A percentile compares a stretch with the other conserved stretches of the same genome.
phyloP scores from a whole-genome alignment of 2,329 filamentous ascomycete genomes.

The Fusarium acutatum region DNA sequence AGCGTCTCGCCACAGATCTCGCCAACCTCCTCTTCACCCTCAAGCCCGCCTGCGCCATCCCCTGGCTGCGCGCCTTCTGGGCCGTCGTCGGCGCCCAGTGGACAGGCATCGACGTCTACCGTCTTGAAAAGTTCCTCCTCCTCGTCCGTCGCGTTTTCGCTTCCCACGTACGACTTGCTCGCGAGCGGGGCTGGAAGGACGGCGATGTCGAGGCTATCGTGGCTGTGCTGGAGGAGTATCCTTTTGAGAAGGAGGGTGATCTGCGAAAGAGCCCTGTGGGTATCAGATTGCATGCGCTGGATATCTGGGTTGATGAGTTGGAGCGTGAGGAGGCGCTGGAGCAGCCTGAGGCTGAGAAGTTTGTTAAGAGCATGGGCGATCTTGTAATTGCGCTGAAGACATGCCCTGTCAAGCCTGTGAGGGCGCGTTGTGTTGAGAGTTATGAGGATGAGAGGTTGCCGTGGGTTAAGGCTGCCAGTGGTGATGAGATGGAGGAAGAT shows the following conservation, averaged over 20 bases:
- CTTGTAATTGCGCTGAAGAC: constrained; percentile 65
- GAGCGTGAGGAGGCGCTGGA: constrained; percentile 71
- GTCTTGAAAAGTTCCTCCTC: constrained; percentile 93
- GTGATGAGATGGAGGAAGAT: constrained; percentile 51
- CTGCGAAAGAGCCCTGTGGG: constrained; percentile 78
- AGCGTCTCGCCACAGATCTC: constrained; percentile 81
- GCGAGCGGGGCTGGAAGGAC: constrained; percentile 48
- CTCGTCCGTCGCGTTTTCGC: constrained; percentile 82
- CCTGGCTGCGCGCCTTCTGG: constrained; percentile 74
- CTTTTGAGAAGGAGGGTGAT: constrained; percentile 48
- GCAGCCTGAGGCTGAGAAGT: constrained; percentile 50
- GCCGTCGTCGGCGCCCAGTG: constrained; percentile 74
- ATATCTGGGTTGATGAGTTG: constrained; percentile 92
- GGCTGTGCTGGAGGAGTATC: constrained; percentile 42
- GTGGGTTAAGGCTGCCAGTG: constrained; percentile 55
- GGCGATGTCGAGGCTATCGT: constrained; percentile 42
- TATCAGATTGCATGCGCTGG: constrained; percentile 83
- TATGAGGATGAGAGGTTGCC: constrained; percentile 78
- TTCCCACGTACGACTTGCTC: constrained; percentile 67
- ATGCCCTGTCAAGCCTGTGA: constrained; percentile 75
- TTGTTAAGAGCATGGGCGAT: constrained; percentile 62
- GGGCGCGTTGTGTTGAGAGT: constrained; percentile 73
- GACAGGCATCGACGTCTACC: constrained; percentile 76
- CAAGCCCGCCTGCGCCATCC: constrained; percentile 52
- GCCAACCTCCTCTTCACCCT: constrained; percentile 71